Conservation (phyloP, 768 basidiomycete genomes). For the Dacryopinax spathularia region DNA sequence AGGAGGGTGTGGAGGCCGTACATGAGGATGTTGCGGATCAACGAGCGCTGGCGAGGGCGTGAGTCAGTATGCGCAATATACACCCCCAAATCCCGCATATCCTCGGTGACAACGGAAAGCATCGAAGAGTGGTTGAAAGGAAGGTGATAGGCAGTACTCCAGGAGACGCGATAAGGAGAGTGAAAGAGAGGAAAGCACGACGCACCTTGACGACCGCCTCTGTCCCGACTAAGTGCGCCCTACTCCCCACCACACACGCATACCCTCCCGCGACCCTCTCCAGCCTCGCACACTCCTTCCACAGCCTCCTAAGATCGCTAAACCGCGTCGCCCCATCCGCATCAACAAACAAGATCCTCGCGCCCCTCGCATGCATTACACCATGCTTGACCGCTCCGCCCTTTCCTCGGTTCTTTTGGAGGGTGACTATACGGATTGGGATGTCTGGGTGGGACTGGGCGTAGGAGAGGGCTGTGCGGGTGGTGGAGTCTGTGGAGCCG, state of each 20-base stretch:
- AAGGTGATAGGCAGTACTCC: not conserved
- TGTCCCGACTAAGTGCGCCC: constrained; percentile 83
- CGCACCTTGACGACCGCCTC: constrained; percentile 85
- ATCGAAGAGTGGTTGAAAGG: too few species aligned
- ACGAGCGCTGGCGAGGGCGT: constrained; percentile 47
- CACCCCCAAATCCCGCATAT: too few species aligned
- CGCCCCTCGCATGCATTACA: constrained; percentile 66
- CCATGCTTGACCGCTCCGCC: constrained; percentile 89
- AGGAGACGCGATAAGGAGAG: not conserved
- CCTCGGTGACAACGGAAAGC: too few species aligned
- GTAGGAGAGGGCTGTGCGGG: constrained; percentile 46
- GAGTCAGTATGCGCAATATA: not conserved
- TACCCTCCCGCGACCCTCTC: constrained; percentile 37
- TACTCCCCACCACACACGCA: constrained; percentile 64
- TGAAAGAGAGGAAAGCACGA: constrained; percentile 6
- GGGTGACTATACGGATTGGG: constrained; percentile 62
- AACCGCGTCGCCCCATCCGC: constrained; percentile 90
- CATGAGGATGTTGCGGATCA: constrained; percentile 85
- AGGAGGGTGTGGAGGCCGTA: constrained; percentile 82
- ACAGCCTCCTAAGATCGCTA: constrained; percentile 65
- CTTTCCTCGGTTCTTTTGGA: constrained; percentile 76
- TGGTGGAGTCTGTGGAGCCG: constrained; percentile 68
- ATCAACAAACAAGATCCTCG: constrained; percentile 76
- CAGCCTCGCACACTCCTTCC: constrained; percentile 52
- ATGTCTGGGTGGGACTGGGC: constrained; percentile 39